phyloP scores from a whole-genome alignment of 352 stramenopile species.

The Globisporangium mamillatum region DNA sequence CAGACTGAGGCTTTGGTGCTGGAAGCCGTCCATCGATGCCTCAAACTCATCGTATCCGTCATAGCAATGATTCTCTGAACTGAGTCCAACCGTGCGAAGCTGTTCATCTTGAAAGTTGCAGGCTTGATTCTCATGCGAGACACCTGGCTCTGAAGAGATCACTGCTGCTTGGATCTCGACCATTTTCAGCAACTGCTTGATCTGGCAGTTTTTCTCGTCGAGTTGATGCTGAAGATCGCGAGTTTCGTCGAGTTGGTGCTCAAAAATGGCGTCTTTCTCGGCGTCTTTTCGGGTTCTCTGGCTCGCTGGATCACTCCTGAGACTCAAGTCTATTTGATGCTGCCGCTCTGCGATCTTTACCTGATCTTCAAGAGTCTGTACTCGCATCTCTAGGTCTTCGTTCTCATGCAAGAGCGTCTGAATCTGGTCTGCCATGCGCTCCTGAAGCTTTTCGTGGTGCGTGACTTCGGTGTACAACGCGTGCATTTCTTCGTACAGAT shows the following conservation, averaged over 20 bases:
- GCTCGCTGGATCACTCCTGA: neutral
- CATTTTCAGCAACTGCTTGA: constrained; percentile 12
- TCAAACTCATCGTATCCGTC: constrained; percentile 14
- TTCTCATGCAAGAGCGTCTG: constrained; percentile 12
- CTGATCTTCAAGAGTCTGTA: neutral
- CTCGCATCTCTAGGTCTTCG: constrained; percentile 11
- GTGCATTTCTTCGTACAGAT: constrained; percentile 34
- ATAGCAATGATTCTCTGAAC: too few relatives aligned
- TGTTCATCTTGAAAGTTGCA: neutral
- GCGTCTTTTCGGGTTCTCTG: neutral
- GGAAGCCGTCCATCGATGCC: neutral
- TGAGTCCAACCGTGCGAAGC: neutral
- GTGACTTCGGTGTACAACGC: constrained; percentile 24
- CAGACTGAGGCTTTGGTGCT: neutral
- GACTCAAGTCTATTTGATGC: neutral
- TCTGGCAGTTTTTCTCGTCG: constrained; percentile 2
- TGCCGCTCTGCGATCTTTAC: neutral
- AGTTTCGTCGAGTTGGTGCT: neutral
- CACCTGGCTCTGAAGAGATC: neutral
- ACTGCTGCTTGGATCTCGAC: constrained; percentile 12
- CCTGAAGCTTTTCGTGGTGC: constrained; percentile 10
- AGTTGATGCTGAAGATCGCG: constrained; percentile 4
- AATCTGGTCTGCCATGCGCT: constrained; percentile 9
- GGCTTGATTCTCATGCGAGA: neutral
- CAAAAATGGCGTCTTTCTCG: neutral